Percentiles rank a stretch among this genome's conserved stretches.
phyloP scores from a whole-genome alignment of 768 basidiomycete species.

The Xerocomellus intermedius region DNA sequence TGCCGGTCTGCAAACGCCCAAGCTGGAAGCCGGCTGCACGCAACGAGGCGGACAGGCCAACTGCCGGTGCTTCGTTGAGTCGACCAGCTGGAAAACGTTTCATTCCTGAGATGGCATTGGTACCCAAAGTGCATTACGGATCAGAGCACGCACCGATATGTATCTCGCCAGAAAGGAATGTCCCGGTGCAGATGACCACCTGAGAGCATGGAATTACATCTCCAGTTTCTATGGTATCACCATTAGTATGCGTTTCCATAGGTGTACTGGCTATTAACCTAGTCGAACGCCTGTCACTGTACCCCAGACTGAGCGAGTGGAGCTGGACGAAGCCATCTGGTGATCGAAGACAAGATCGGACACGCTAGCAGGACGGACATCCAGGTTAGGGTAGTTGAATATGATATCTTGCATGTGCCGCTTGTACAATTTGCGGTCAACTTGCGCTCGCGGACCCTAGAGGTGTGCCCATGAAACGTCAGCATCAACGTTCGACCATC shows the following conservation, averaged over 20 bases:
- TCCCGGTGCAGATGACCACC: conserved; percentile 88
- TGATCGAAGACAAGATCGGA: conserved; percentile 74
- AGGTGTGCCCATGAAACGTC: not conserved
- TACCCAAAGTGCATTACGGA: not conserved
- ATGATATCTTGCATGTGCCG: conserved; percentile 73
- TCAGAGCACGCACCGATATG: conserved; percentile 62
- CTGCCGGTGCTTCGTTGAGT: conserved; percentile 66
- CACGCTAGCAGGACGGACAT: conserved; percentile 70
- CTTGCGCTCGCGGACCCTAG: conserved; percentile 86
- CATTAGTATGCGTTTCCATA: not conserved
- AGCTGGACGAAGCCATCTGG: conserved; percentile 24
- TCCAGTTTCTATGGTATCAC: conserved; percentile 54
- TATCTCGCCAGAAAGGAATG: conserved; percentile 88
- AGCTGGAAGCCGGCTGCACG: conserved; percentile 75
- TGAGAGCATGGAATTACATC: conserved; percentile 74
- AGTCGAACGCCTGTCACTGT: conserved; percentile 64
- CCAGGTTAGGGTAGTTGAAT: conserved; percentile 63
- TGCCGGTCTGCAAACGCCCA: conserved; percentile 82
- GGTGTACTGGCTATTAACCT: conserved; percentile 39
- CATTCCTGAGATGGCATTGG: conserved; percentile 44
- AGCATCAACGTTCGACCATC: too few relatives aligned
- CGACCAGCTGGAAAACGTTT: conserved; percentile 78
- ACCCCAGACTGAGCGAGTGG: conserved; percentile 41
- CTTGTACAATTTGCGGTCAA: conserved; percentile 84
- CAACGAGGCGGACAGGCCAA: conserved; percentile 76